Conservation (phyloP, 345 rosid species). For the Microcos paniculata region DNA sequence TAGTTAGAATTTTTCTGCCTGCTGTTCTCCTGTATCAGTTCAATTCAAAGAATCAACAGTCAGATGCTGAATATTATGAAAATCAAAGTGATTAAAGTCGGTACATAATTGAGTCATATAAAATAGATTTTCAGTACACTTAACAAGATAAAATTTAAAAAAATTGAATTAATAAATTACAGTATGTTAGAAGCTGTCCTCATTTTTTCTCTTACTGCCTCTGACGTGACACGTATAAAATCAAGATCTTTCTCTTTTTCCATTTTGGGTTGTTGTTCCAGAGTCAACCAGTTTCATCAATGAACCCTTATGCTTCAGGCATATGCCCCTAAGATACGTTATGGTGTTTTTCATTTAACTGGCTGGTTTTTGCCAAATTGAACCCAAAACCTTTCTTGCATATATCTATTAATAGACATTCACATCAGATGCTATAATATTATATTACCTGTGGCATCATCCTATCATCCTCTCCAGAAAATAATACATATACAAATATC, state of each 20-base stretch:
- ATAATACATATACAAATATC: neutral
- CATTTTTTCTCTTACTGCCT: neutral
- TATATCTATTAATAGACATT: neutral
- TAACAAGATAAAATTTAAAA: neutral
- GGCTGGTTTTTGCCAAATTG: too few relatives aligned
- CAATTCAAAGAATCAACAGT: conserved; percentile 7
- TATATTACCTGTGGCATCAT: neutral
- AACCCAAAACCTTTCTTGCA: too few relatives aligned
- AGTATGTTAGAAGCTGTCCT: neutral
- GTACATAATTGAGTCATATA: neutral
- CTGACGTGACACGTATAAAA: too few relatives aligned
- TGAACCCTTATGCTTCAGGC: too few relatives aligned
- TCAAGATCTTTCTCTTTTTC: too few relatives aligned
- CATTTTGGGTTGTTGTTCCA: too few relatives aligned
- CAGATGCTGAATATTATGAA: neutral
- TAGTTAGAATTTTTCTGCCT: conserved; percentile 39
- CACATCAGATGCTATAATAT: neutral
- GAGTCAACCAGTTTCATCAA: too few relatives aligned
- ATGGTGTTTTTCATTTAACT: too few relatives aligned
- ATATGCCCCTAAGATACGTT: too few relatives aligned
- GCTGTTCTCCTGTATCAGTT: conserved; percentile 59
- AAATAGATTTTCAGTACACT: neutral
- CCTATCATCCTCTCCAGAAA: neutral
- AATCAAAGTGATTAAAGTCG: neutral
- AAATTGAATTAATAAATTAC: neutral